Percentiles rank a stretch among this genome's conserved stretches.
Evolutionary conservation across 495 filamentous ascomycete species (phyloP).

Genomic region (Parmelia sp.): DNA sequence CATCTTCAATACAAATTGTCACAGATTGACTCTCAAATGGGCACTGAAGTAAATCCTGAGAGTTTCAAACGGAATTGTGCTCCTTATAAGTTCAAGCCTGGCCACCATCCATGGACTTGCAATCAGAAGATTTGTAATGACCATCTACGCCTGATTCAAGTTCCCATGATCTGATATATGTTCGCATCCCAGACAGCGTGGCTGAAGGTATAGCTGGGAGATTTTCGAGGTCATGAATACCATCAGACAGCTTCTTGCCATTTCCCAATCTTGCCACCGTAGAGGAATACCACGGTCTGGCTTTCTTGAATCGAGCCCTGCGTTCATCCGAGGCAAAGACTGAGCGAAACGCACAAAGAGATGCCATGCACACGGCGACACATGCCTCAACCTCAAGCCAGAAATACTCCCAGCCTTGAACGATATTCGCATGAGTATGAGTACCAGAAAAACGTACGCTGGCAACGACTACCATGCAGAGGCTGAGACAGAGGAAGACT

Average conservation of each 20-base stretch:
- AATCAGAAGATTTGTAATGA: too few relatives aligned
- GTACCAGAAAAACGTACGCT: not conserved
- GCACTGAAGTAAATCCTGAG: too few relatives aligned
- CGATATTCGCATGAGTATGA: not conserved
- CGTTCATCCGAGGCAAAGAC: not conserved
- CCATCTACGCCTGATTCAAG: too few relatives aligned
- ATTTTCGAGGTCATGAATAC: not conserved
- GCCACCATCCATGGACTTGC: too few relatives aligned
- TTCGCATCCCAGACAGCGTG: not conserved
- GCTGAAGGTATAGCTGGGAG: slow-evolving; percentile 7
- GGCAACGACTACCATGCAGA: not conserved
- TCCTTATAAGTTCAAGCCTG: too few relatives aligned
- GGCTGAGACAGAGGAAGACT: slow-evolving; percentile 1
- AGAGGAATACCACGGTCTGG: slow-evolving; percentile 10
- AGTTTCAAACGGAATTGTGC: too few relatives aligned
- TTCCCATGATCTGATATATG: too few relatives aligned
- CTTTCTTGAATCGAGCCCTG: not conserved
- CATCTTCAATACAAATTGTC: too few relatives aligned
- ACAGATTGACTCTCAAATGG: too few relatives aligned
- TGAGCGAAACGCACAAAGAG: not conserved
- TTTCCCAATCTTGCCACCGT: not conserved
- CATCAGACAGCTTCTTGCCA: not conserved
- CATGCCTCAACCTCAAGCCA: slow-evolving; percentile 5
- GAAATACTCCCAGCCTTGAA: not conserved
- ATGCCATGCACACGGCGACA: slow-evolving; percentile 7